Evolutionary conservation across 1,284 basidiomycete genomes (phyloP).

Genomic region (Boletus sp.): DNA sequence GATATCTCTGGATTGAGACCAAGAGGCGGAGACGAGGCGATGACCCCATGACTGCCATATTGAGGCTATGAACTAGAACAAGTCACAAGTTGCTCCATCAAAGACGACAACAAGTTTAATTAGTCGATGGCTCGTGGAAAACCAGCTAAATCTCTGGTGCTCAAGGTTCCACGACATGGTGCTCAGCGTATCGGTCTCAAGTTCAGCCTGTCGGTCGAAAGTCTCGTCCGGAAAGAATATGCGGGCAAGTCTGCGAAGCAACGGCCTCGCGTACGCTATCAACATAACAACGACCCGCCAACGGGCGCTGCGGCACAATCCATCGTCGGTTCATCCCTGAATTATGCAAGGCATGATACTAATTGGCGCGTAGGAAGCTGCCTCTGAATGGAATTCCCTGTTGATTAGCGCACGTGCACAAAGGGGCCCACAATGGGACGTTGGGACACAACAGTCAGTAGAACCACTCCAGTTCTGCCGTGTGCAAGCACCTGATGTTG

Average conservation of each 20-base stretch:
- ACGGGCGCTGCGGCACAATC: constrained; percentile 48
- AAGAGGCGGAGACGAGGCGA: too few species aligned
- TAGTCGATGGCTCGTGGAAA: constrained; percentile 29
- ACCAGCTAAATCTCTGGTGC: constrained; percentile 41
- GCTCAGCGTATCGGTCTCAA: constrained; percentile 65
- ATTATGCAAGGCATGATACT: background rate
- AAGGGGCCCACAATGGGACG: constrained; percentile 80
- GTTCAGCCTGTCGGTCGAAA: constrained; percentile 54
- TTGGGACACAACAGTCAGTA: constrained; percentile 74
- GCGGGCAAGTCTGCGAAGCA: constrained; percentile 21
- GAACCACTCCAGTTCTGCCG: background rate
- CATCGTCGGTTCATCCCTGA: constrained; percentile 44
- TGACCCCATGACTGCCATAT: constrained; percentile 16
- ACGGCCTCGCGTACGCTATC: constrained; percentile 50
- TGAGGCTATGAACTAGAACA: constrained; percentile 3
- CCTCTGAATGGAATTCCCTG: constrained; percentile 81
- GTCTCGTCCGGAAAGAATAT: constrained; percentile 45
- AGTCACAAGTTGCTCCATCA: background rate
- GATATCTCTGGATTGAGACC: too few species aligned
- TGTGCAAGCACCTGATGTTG: constrained; percentile 4
- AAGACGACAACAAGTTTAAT: constrained; percentile 7
- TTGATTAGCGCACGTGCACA: constrained; percentile 72
- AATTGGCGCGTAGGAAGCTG: constrained; percentile 53
- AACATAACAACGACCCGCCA: constrained; percentile 56
- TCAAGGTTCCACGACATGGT: constrained; percentile 71